phyloP scores from a whole-genome alignment of 768 basidiomycete genomes.

The Boletus subcaerulescens region DNA sequence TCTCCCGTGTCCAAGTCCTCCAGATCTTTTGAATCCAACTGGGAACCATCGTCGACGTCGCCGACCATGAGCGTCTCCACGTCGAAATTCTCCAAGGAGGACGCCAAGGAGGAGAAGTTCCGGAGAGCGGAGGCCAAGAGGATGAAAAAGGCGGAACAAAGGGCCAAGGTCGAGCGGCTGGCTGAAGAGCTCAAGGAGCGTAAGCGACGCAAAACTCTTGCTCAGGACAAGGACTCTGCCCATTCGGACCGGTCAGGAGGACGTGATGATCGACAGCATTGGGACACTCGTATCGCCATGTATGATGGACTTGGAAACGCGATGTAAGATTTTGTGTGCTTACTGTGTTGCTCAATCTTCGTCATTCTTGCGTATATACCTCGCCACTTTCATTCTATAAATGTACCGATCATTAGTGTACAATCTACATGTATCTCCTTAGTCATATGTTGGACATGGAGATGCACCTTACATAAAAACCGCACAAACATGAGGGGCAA shows the following conservation, averaged over 20 bases:
- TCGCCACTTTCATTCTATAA: too few species aligned
- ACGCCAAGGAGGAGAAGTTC: conserved; percentile 40
- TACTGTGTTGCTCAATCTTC: conserved; percentile 17
- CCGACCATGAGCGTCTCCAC: conserved; percentile 14
- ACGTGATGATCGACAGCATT: conserved; percentile 15
- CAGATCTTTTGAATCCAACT: conserved; percentile 1
- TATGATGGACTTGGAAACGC: conserved; percentile 30
- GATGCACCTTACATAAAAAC: conserved; percentile 1
- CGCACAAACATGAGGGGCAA: not conserved
- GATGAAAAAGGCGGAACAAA: conserved; percentile 41
- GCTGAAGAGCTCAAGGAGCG: conserved; percentile 45
- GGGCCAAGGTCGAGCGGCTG: conserved; percentile 39
- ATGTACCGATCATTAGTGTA: conserved; percentile 29
- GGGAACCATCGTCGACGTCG: conserved; percentile 13
- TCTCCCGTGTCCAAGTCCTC: conserved; percentile 20
- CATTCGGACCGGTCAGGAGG: conserved; percentile 25
- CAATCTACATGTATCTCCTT: conserved; percentile 26
- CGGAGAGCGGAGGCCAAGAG: conserved; percentile 43
- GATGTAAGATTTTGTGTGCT: conserved; percentile 16
- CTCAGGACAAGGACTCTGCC: conserved; percentile 31
- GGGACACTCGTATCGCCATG: conserved; percentile 30
- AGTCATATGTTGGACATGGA: conserved; percentile 12
- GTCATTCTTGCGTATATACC: too few species aligned
- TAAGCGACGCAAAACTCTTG: conserved; percentile 30
- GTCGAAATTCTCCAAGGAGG: conserved; percentile 17